Percentiles rank a stretch among this genome's conserved stretches.
phyloP scores from a whole-genome alignment of 2,329 filamentous ascomycete species.

The Daldinia eschscholtzii region DNA sequence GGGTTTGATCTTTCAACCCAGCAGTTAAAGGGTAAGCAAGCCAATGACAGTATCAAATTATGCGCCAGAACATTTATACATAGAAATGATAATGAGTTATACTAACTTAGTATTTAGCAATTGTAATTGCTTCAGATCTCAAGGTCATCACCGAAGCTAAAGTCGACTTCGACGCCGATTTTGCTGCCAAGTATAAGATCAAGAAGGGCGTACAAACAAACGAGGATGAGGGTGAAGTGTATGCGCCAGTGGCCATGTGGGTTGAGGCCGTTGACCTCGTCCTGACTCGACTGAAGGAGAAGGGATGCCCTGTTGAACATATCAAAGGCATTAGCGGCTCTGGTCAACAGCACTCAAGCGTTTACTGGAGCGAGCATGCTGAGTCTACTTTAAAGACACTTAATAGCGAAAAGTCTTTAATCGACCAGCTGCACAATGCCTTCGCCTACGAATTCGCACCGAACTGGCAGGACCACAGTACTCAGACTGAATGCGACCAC shows the following conservation, averaged over 20 bases:
- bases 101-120: conserved; percentile 63
- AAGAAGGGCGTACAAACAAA: conserved; percentile 90
- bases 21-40: conserved; percentile 83
- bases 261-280: conserved; percentile 92
- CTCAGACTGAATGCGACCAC: conserved; percentile 88
- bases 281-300: conserved; percentile 76
- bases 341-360: conserved; percentile 97
- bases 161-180: conserved; percentile 94
- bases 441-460: conserved; percentile 90
- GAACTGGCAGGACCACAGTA: conserved; percentile 98
- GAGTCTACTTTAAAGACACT: conserved; percentile 73
- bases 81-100: not conserved
- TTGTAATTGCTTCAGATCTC: conserved; percentile 86
- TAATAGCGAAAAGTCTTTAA: conserved; percentile 70
- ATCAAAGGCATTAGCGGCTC: conserved; percentile 89
- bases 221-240: conserved; percentile 86
- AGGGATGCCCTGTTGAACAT: conserved; percentile 77
- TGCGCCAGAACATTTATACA: not conserved
- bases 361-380: conserved; percentile 86
- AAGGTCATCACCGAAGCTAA: conserved; percentile 86
- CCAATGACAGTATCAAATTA: conserved; percentile 7
- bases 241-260: conserved; percentile 93
- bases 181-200: conserved; percentile 78
- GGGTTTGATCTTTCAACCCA: conserved; percentile 98
- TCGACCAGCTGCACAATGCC: conserved; percentile 77